Evolutionary conservation across 306 rosid genomes (phyloP).

Genomic region (Vigna hirtella): DNA sequence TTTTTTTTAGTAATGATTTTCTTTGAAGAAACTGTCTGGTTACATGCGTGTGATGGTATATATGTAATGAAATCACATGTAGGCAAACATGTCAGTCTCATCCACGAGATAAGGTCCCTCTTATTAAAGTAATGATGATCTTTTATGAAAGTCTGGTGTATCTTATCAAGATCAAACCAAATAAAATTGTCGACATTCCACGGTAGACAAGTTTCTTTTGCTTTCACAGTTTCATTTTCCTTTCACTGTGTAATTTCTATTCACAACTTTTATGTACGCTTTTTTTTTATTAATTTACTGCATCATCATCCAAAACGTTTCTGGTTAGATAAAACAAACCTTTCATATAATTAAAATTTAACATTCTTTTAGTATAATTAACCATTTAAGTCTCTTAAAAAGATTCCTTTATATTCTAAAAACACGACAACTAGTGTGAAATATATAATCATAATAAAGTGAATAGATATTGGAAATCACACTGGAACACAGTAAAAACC

Average conservation of each 20-base stretch:
- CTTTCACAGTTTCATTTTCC: neutral
- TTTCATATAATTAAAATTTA: neutral
- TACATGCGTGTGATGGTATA: neutral
- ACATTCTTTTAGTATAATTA: neutral
- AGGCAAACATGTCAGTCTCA: slow-evolving; percentile 33
- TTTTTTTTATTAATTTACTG: neutral
- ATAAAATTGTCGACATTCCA: neutral
- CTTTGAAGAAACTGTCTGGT: neutral
- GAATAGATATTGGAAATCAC: too few relatives aligned
- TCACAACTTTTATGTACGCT: neutral
- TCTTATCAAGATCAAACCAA: slow-evolving; percentile 4
- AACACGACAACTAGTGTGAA: too few relatives aligned
- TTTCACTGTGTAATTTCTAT: neutral
- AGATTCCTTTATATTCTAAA: neutral
- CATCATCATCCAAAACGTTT: neutral
- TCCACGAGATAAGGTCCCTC: slow-evolving; percentile 15
- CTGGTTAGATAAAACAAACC: neutral
- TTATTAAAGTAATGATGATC: neutral
- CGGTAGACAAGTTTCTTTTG: neutral
- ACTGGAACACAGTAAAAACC: too few relatives aligned
- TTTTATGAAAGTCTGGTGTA: neutral
- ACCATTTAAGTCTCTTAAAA: neutral
- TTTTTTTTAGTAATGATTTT: neutral
- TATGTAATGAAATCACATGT: neutral
- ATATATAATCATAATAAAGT: too few relatives aligned